Percentiles rank a stretch among this genome's conserved stretches.
Evolutionary conservation across 345 rosid genomes (phyloP).

Genomic region (Combretum micranthum): DNA sequence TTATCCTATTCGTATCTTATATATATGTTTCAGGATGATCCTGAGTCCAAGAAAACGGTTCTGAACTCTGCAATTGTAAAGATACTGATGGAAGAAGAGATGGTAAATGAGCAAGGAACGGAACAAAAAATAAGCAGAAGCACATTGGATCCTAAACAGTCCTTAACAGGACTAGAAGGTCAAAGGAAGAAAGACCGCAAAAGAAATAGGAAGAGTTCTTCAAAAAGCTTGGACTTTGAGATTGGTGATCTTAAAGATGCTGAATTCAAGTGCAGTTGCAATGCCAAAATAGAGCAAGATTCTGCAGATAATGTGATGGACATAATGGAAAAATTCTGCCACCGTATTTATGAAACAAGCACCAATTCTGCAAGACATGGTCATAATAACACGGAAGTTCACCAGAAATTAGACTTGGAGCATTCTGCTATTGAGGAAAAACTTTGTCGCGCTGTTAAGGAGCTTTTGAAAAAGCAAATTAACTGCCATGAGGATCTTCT

Average conservation of each 20-base stretch:
- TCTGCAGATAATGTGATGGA: constrained; percentile 36
- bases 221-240: constrained; percentile 43
- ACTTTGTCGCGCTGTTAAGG: constrained; percentile 51
- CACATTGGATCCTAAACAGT: constrained; percentile 34
- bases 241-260: constrained; percentile 24
- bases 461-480: constrained; percentile 54
- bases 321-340: constrained; percentile 57
- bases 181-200: constrained; percentile 35
- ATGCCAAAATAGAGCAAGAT: constrained; percentile 23
- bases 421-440: constrained; percentile 48
- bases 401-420: constrained; percentile 16
- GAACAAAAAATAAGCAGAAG: constrained; percentile 31
- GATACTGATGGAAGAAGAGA: constrained; percentile 88
- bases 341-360: constrained; percentile 42
- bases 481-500: constrained; percentile 29
- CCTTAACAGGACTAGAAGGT: constrained; percentile 37
- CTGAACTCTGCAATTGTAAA: constrained; percentile 39
- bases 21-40: constrained; percentile 34
- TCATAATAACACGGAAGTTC: constrained; percentile 24
- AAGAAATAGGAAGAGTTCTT: constrained; percentile 38
- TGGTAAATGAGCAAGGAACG: constrained; percentile 34
- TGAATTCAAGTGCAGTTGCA: constrained; percentile 23
- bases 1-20: not conserved
- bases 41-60: constrained; percentile 17
- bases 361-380: constrained; percentile 28